These are phyloP conservation scores for Pseudodiploospora longispora DNA, from an alignment of 2,329 filamentous ascomycete species.

Conservation along the genomic window DNA sequence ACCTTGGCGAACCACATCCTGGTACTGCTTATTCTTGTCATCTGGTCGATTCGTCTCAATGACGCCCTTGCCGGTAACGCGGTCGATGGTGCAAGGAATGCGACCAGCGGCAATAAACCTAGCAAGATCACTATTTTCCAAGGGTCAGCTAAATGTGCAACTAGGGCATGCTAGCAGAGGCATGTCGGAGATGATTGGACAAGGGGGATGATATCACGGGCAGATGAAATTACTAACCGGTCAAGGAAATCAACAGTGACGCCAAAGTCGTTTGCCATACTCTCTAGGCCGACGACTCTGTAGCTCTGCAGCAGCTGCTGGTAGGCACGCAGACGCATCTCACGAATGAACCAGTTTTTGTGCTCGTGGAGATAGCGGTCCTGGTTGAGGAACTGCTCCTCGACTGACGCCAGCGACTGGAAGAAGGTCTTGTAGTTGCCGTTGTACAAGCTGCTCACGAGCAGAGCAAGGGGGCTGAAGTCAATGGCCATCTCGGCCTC, in stretches of 20 bases:
- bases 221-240: constrained; percentile 49
- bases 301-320: constrained; percentile 97
- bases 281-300: constrained; percentile 89
- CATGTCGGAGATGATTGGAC: neutral
- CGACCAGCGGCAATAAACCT: constrained; percentile 94
- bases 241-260: constrained; percentile 95
- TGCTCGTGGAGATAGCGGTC: constrained; percentile 96
- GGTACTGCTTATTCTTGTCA: constrained; percentile 99
- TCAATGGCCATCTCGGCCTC: constrained; percentile 78
- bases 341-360: constrained; percentile 92
- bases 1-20: constrained; percentile 93
- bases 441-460: constrained; percentile 86
- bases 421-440: constrained; percentile 96
- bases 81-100: constrained; percentile 94
- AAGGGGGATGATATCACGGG: neutral
- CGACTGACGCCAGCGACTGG: constrained; percentile 76
- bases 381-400: constrained; percentile 87
- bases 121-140: constrained; percentile 65
- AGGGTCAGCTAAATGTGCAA: neutral
- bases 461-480: constrained; percentile 77
- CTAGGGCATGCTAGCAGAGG: neutral
- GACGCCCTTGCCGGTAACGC: constrained; percentile 89
- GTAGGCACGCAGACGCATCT: constrained; percentile 95
- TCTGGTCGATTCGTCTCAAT: constrained; percentile 98
- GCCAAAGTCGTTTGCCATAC: constrained; percentile 95